Base-by-base conservation (phyloP, 345 rosid species). In the Balakata baccata region DNA sequence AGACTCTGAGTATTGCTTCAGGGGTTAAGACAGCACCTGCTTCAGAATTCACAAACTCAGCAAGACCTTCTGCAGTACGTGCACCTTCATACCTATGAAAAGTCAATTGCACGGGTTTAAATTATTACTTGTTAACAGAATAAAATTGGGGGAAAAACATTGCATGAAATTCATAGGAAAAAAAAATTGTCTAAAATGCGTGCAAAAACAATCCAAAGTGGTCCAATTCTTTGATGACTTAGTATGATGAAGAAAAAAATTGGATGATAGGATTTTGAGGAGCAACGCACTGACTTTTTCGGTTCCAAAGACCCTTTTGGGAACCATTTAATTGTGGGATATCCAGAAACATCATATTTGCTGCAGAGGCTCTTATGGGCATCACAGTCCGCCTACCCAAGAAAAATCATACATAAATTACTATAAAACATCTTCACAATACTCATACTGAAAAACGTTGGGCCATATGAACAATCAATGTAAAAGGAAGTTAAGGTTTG, bases 271-370 rank as follows among this genome's bases (percentile, higher is more conserved):
- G 22, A 68, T 6, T 68, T 50, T 29, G 7, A 18, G 71, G 46
- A 68, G 4, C 37, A 51, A 17, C 18, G 29, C 60, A 51, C 90
- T 87, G 82, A 95, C 99, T 92, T 92, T 80, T 91, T 90, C 68
- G 98, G 92, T 71, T 96, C 98, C 78, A 90, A 81, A 49, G 97
- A 88, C 57, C 99, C 99, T 83, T 90, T 96, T 11, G 97, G 91
- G 79, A 96, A 93, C 99, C 99, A 96, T 41, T 96, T 89, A 72
- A 96, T 70, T 5, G 99, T 90, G 14, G 99, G 99, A 80, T 93
- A 96, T 50, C 99, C 96, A 69, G 90, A 81, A 75, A 96, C 99
- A 20, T 96, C 98, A 72, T 87, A 91, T 79, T 93, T 96, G 85
- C 91, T 80, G 80, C 99, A 93, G 14, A 93, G 49, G 68, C 81